phyloP scores from a whole-genome alignment of 73 alveolate genomes.

The Paramecium pentaurelia region DNA sequence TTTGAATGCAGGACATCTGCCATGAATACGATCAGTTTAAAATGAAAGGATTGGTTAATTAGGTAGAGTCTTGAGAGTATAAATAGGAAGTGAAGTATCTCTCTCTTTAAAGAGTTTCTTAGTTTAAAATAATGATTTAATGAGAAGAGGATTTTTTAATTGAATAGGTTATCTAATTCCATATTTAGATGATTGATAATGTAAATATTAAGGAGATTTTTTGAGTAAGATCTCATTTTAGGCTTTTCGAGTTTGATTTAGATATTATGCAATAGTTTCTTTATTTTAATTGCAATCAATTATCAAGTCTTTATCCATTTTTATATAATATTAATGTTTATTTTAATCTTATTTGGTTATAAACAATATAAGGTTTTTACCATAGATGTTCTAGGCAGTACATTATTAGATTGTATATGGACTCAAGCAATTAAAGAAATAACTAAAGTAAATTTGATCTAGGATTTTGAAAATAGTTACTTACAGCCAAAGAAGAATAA shows the following conservation, averaged over 20 bases:
- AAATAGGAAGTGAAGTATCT: background rate
- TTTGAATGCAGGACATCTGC: conserved; percentile 12
- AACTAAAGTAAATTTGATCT: background rate
- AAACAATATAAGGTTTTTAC: conserved; percentile 53
- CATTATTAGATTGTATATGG: conserved; percentile 61
- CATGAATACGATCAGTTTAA: conserved; percentile 15
- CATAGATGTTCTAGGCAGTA: conserved; percentile 38
- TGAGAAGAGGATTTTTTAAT: background rate
- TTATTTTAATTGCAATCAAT: background rate
- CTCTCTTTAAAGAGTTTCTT: background rate
- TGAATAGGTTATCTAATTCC: background rate
- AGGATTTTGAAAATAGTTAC: background rate
- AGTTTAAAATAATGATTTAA: background rate
- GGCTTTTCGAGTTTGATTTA: background rate
- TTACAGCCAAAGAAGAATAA: conserved; percentile 54
- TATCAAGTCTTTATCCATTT: background rate
- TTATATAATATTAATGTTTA: conserved; percentile 38
- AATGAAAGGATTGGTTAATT: background rate
- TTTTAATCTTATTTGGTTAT: conserved; percentile 56
- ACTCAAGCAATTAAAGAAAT: conserved; percentile 49
- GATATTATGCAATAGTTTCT: background rate
- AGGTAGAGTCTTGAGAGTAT: background rate
- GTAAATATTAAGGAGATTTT: background rate
- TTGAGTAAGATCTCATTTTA: background rate
- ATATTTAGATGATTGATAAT: background rate